phyloP scores from a whole-genome alignment of 1,139 yeast genomes.

The Zygotorulaspora mrakii region DNA sequence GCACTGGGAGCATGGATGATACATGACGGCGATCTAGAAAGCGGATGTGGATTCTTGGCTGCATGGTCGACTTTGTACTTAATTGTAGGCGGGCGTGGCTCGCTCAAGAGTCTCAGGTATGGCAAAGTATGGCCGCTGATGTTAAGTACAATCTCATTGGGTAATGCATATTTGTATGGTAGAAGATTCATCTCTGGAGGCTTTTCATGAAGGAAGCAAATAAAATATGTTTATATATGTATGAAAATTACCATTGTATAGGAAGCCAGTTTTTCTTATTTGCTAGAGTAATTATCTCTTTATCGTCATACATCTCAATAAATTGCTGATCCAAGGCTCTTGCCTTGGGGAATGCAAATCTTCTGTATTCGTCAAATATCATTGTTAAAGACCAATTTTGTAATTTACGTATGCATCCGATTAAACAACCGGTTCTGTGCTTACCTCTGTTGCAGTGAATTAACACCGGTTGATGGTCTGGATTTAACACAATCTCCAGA shows the following conservation, averaged over 20 bases:
- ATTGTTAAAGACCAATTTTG: constrained; percentile 92
- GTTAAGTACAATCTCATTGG: constrained; percentile 55
- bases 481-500: constrained; percentile 72
- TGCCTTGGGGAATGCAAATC: constrained; percentile 93
- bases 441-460: constrained; percentile 96
- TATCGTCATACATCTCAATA: constrained; percentile 79
- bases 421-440: constrained; percentile 93
- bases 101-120: constrained; percentile 46
- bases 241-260: constrained; percentile 49
- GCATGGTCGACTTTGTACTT: constrained; percentile 85
- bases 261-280: constrained; percentile 57
- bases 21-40: constrained; percentile 71
- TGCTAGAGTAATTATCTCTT: constrained; percentile 54
- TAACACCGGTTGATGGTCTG: constrained; percentile 81
- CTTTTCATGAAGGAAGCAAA: too few relatives aligned
- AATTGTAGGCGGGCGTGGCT: constrained; percentile 66
- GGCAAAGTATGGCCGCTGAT: constrained; percentile 58
- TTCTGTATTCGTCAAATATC: constrained; percentile 90
- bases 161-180: constrained; percentile 66
- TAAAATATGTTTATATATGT: too few relatives aligned
- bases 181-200: constrained; percentile 51
- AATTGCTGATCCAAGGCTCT: constrained; percentile 94
- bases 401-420: constrained; percentile 82
- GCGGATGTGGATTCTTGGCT: constrained; percentile 83
- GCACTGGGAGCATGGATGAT: constrained; percentile 81